Evolutionary conservation across 257 asterid genomes (phyloP).

Genomic region (Solanum corneliomulleri): DNA sequence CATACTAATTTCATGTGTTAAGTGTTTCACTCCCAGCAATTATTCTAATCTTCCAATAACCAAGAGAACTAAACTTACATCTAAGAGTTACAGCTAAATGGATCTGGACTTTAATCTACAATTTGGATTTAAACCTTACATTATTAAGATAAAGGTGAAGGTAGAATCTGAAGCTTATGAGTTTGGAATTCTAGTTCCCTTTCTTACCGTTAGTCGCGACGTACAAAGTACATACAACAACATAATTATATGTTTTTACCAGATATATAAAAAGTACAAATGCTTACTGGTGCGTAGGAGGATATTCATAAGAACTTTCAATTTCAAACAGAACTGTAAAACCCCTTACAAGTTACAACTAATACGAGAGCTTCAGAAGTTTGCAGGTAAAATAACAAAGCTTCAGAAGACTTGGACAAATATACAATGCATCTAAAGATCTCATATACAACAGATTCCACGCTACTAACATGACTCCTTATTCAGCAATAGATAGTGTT

Average conservation of each 20-base stretch:
- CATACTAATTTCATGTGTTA: neutral
- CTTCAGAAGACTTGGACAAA: constrained; percentile 1
- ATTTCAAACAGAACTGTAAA: neutral
- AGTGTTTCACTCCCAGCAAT: neutral
- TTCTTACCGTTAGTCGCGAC: neutral
- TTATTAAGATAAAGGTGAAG: neutral
- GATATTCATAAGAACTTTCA: neutral
- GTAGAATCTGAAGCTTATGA: neutral
- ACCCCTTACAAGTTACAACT: neutral
- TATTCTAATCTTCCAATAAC: neutral
- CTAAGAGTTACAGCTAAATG: neutral
- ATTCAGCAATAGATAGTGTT: neutral
- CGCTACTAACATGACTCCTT: neutral
- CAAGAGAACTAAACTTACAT: neutral
- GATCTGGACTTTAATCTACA: neutral
- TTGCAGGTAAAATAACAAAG: neutral
- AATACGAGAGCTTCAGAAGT: neutral
- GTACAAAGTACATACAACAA: neutral
- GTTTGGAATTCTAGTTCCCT: neutral
- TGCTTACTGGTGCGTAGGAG: neutral
- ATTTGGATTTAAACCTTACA: neutral
- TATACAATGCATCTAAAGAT: neutral
- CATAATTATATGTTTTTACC: neutral
- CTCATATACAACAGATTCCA: neutral
- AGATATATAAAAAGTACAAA: neutral